Percentiles rank a stretch among this genome's conserved stretches.
Evolutionary conservation across 2,329 filamentous ascomycete species (phyloP).

Genomic region (Calonectria pseudoreteaudii): DNA sequence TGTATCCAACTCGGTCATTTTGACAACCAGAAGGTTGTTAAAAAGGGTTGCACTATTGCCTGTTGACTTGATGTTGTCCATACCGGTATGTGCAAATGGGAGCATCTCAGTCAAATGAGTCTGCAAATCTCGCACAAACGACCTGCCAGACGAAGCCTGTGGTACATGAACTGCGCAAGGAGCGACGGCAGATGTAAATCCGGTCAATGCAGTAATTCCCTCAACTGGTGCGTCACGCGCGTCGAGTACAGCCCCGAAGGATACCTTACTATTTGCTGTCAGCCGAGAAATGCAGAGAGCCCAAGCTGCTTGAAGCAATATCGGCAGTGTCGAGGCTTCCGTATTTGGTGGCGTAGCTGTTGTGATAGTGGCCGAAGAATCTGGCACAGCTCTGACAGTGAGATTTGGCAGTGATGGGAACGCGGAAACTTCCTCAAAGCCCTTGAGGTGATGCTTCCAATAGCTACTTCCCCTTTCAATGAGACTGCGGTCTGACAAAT

Average conservation of each 20-base stretch:
- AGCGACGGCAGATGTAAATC: not conserved
- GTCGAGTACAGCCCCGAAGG: constrained; percentile 3
- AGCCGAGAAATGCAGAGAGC: constrained; percentile 7
- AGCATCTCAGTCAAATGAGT: constrained; percentile 8
- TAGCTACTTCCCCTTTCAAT: constrained; percentile 1
- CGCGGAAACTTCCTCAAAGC: not conserved
- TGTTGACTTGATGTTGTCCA: constrained; percentile 5
- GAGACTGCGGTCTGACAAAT: constrained; percentile 1
- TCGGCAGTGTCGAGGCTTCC: not conserved
- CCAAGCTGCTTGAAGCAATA: constrained; percentile 9
- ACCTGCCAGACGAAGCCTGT: constrained; percentile 1
- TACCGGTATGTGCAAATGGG: constrained; percentile 8
- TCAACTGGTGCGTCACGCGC: not conserved
- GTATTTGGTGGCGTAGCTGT: not conserved
- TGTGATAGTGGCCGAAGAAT: not conserved
- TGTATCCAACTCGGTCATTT: not conserved
- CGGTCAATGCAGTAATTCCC: not conserved
- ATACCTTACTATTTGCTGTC: not conserved
- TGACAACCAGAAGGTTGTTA: not conserved
- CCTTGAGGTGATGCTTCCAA: constrained; percentile 9
- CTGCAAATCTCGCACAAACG: constrained; percentile 1
- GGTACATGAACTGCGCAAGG: not conserved
- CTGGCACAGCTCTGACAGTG: not conserved
- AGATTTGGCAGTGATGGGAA: not conserved
- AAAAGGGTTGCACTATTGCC: not conserved